phyloP scores from a whole-genome alignment of 2,329 filamentous ascomycete species.

The Ampelomyces quisqualis region DNA sequence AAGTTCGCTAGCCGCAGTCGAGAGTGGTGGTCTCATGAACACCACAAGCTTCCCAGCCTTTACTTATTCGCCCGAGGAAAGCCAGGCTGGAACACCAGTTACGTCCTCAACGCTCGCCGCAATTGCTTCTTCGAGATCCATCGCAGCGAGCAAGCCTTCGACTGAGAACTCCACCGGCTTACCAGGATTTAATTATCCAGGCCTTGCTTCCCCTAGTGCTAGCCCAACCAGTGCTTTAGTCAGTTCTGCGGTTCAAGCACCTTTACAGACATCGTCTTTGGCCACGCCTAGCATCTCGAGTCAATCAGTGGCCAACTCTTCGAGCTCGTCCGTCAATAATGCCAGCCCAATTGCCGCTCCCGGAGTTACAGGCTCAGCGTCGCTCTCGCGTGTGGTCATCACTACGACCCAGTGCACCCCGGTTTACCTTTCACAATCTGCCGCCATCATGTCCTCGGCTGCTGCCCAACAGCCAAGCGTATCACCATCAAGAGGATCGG shows the following conservation, averaged over 20 bases:
- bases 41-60: constrained; percentile 23
- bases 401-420: constrained; percentile 36
- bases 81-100: constrained; percentile 9
- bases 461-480: constrained; percentile 5
- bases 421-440: constrained; percentile 19
- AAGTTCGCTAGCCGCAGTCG: constrained; percentile 15
- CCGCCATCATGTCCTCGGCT: constrained; percentile 1
- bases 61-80: constrained; percentile 28
- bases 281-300: too few species aligned
- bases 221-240: constrained; percentile 1
- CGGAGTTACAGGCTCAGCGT: constrained; percentile 9
- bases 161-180: constrained; percentile 19
- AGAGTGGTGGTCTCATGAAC: constrained; percentile 16
- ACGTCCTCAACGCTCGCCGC: constrained; percentile 12
- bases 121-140: constrained; percentile 7
- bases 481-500: constrained; percentile 6
- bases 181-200: constrained; percentile 24
- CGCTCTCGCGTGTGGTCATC: constrained; percentile 21
- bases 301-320: neutral
- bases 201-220: constrained; percentile 7
- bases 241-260: constrained; percentile 8
- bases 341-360: constrained; percentile 2
- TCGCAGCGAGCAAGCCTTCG: constrained; percentile 6
- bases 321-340: neutral
- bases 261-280: too few species aligned